A percentile compares a stretch with the other conserved stretches of the same genome.
These are phyloP conservation scores for Alternaria sp. DNA, from an alignment of 2,329 filamentous ascomycete species.

Conservation along the genomic window DNA sequence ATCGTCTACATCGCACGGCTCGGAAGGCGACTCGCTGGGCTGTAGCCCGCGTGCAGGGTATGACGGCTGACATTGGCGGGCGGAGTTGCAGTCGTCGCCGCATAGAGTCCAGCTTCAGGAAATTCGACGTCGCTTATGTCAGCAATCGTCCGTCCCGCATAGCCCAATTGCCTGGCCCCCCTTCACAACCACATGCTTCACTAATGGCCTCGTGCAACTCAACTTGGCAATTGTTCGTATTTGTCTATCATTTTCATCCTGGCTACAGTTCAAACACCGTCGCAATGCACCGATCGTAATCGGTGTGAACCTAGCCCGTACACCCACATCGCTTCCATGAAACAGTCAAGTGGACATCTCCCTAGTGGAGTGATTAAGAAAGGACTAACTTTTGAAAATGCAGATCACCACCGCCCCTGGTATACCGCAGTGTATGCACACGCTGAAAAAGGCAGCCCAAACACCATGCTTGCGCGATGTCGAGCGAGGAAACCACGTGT, in stretches of 20 bases:
- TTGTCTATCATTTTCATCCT: not conserved
- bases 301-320: not conserved
- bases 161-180: not conserved
- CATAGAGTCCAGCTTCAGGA: constrained; percentile 17
- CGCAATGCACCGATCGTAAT: not conserved
- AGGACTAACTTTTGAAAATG: constrained; percentile 31
- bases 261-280: not conserved
- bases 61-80: constrained; percentile 62
- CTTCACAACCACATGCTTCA: not conserved
- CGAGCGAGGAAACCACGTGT: constrained; percentile 3
- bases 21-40: constrained; percentile 27
- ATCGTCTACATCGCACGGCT: constrained; percentile 24
- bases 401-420: constrained; percentile 18
- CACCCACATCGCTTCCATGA: not conserved
- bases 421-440: constrained; percentile 28
- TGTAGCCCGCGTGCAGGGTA: constrained; percentile 65
- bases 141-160: constrained; percentile 12
- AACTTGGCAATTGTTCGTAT: not conserved
- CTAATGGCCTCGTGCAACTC: not conserved
- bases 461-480: constrained; percentile 43
- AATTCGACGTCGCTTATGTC: constrained; percentile 36
- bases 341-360: constrained; percentile 1
- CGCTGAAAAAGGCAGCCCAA: constrained; percentile 36
- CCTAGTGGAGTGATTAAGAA: constrained; percentile 9
- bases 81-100: constrained; percentile 16